Evolutionary conservation across 2,329 filamentous ascomycete species (phyloP).

Genomic region (Immersiporthe knoxdaviesiana): DNA sequence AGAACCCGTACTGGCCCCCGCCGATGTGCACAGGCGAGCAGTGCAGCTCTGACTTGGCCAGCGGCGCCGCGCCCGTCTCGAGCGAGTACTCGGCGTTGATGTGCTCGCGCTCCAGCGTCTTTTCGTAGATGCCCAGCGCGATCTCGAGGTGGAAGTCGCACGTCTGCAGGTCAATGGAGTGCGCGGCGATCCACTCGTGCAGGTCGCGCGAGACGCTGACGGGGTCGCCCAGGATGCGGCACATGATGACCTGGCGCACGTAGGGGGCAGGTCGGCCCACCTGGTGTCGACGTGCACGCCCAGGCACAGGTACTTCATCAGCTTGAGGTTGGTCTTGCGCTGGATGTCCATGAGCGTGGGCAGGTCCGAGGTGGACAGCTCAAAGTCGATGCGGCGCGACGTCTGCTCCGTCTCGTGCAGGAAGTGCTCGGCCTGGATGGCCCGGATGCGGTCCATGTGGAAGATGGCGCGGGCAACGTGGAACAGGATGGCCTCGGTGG

Average conservation of each 20-base stretch:
- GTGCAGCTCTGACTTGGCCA: conserved; percentile 29
- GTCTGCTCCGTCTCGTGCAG: conserved; percentile 35
- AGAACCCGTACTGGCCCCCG: conserved; percentile 19
- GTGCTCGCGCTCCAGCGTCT: conserved; percentile 31
- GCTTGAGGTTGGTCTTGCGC: conserved; percentile 37
- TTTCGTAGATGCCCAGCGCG: conserved; percentile 31
- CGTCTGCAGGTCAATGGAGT: conserved; percentile 35
- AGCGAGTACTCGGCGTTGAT: conserved; percentile 30
- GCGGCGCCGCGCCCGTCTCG: conserved; percentile 26
- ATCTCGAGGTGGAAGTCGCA: conserved; percentile 38
- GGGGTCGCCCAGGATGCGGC: conserved; percentile 36
- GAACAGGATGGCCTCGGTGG: conserved; percentile 41
- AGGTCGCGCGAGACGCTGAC: conserved; percentile 34
- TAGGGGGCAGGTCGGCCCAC: conserved; percentile 39
- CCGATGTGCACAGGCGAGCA: conserved; percentile 30
- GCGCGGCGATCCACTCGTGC: conserved; percentile 33
- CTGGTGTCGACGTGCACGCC: conserved; percentile 38
- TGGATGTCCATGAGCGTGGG: conserved; percentile 34
- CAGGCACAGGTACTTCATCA: conserved; percentile 41
- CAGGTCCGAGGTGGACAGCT: conserved; percentile 38
- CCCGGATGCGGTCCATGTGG: conserved; percentile 35
- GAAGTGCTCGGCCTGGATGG: conserved; percentile 41
- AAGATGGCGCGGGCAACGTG: conserved; percentile 39
- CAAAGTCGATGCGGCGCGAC: conserved; percentile 40
- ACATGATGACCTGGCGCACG: conserved; percentile 38